Evolutionary conservation across 2,329 filamentous ascomycete genomes (phyloP), one percentile per base, ranked within the genome.

Genomic region (Nemania diffusa): DNA sequence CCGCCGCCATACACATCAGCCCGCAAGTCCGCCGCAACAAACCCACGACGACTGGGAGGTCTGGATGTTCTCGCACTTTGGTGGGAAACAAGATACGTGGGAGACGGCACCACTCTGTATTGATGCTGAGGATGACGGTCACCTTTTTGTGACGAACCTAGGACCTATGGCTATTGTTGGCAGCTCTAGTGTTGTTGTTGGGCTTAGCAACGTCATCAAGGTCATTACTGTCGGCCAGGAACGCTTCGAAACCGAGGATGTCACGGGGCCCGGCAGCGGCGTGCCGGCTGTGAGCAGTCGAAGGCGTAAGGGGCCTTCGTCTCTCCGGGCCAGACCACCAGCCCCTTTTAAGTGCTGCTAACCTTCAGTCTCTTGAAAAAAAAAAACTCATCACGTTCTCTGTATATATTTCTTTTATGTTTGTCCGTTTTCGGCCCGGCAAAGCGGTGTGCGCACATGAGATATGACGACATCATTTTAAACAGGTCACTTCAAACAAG

Each of bases 171-270:
- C 84, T 1, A 82, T 82, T 59, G 80, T 93, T 1, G 91, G 91
- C 13, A 84, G 86, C 55, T 83, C 85, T 52, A 91, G 89, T 57
- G 84, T 92, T 2, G 92, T 88, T 0, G 85, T 94, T 32, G 90
- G 86, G 0, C 88, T 94, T 66, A 92, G 91, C 13, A 92, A 93
- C 71, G 83, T 88, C 1, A 84, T 94, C 73, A 94, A 93, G 78
- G 81, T 94, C 57, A 84, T 94, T 63, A 88, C 87, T 1, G 81
- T 91, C 5, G 91, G 90, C 5, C 85, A 87, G 69, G 90, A 91
- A 74, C 82, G 86, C 34, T 91, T 91, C 72, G 87, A 90, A 50
- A 79, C 74, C 17, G 77, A 77, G 27, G 73, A 73, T 59, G 74
- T 73, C 46, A 65, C 71, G 11, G 68, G 72, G 73, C 24, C 79